Conservation (phyloP, 139 green algal genomes). For the Chlamydomonas sp. region DNA sequence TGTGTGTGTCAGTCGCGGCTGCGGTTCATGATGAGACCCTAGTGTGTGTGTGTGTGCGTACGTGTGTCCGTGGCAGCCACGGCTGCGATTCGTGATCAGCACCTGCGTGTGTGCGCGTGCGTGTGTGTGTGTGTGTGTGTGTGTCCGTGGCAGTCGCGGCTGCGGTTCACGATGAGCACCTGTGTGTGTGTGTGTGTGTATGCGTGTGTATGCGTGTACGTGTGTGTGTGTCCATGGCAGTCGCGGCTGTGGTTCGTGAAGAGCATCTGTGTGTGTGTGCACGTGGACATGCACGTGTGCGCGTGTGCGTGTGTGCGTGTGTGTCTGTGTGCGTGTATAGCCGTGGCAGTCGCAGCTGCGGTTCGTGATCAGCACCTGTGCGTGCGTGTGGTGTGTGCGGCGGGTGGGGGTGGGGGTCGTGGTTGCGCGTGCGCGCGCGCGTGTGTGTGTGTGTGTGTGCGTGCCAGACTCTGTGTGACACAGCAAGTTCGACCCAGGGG, state of each 20-base stretch:
- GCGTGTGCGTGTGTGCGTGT: constrained; percentile 5
- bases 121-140: no score
- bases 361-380: constrained; percentile 73
- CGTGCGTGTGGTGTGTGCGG: constrained; percentile 30
- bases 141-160: no score
- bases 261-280: neutral
- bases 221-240: neutral
- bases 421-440: no score
- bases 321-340: neutral
- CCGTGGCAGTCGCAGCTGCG: constrained; percentile 16
- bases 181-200: neutral
- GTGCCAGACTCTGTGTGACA: no score
- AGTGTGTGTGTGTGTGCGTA: no score
- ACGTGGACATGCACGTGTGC: no score
- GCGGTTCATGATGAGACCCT: no score
- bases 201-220: neutral
- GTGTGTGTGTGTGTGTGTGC: no score
- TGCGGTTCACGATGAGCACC: no score
- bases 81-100: constrained; percentile 65
- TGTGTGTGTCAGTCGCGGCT: no score
- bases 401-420: neutral
- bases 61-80: no score
- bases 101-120: no score
- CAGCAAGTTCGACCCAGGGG: neutral
- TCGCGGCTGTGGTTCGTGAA: neutral